A percentile compares a stretch with the other conserved stretches of the same genome.
Conservation (phyloP, 1,139 yeast genomes). For the Ogataea hybrid region DNA sequence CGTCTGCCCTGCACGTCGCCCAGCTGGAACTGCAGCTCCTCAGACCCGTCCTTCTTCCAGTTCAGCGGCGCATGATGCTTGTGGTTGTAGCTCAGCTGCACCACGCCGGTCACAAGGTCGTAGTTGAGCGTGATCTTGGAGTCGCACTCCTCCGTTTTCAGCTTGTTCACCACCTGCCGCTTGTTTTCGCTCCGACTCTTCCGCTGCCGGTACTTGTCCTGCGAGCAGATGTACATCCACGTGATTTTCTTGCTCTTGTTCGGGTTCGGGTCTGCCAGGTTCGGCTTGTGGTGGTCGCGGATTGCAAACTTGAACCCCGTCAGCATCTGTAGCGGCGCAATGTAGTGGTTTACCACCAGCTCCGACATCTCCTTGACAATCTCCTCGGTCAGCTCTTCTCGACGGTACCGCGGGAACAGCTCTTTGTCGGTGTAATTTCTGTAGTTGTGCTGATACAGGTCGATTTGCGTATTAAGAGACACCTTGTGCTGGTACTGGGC, state of each 20-base stretch:
- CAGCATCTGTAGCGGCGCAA: too few relatives aligned
- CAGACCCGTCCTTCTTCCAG: conserved; percentile 23
- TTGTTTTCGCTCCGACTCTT: conserved; percentile 38
- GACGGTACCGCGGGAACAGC: too few relatives aligned
- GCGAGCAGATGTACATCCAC: conserved; percentile 43
- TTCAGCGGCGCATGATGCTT: conserved; percentile 37
- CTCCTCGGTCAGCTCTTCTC: too few relatives aligned
- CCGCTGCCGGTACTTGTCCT: conserved; percentile 39
- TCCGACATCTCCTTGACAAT: too few relatives aligned
- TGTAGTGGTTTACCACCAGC: too few relatives aligned
- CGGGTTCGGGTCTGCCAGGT: too few relatives aligned
- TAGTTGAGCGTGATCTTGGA: conserved; percentile 38
- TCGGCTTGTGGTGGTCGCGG: too few relatives aligned
- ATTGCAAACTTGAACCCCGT: too few relatives aligned
- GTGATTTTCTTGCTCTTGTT: conserved; percentile 39
- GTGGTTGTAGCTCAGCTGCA: conserved; percentile 37
- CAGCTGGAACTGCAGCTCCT: conserved; percentile 18
- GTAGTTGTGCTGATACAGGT: too few relatives aligned
- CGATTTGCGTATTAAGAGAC: too few relatives aligned
- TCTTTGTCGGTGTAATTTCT: too few relatives aligned
- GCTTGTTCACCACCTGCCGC: conserved; percentile 35
- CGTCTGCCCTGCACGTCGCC: conserved; percentile 11
- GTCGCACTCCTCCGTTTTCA: conserved; percentile 39
- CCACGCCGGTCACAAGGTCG: conserved; percentile 35
- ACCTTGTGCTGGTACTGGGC: too few relatives aligned